A percentile compares a stretch with the other conserved stretches of the same genome.
phyloP scores from a whole-genome alignment of 441 rosid genomes.

The Rhodomyrtus psidioides region DNA sequence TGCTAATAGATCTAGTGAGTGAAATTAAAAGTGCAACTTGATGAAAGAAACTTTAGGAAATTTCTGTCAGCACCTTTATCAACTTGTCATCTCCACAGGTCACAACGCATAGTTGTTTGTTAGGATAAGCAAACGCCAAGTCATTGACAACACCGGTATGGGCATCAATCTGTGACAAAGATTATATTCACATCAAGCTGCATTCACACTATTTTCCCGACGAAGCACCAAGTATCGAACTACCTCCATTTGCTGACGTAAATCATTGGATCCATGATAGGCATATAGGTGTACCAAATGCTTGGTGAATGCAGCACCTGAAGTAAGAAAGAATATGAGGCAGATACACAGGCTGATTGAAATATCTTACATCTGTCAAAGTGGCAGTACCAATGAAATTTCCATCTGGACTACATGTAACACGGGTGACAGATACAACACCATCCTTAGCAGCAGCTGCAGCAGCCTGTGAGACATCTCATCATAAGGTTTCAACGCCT shows the following conservation, averaged over 20 bases:
- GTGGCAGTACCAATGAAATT: conserved; percentile 58
- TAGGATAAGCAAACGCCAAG: conserved; percentile 33
- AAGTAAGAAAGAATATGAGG: conserved; percentile 22
- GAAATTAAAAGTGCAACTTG: background rate
- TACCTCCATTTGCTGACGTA: conserved; percentile 72
- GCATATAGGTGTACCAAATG: conserved; percentile 68
- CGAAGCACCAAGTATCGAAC: background rate
- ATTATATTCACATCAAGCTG: background rate
- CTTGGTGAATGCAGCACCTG: conserved; percentile 79
- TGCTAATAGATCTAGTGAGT: background rate
- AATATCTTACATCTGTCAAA: background rate
- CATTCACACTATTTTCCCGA: background rate
- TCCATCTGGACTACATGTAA: conserved; percentile 90
- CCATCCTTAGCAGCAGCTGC: conserved; percentile 32
- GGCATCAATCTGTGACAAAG: conserved; percentile 63
- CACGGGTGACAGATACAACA: conserved; percentile 59
- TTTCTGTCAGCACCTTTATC: conserved; percentile 21
- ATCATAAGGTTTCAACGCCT: conserved; percentile 6
- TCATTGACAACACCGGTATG: conserved; percentile 69
- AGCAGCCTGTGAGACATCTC: conserved; percentile 39
- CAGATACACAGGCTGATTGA: background rate
- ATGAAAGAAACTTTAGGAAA: background rate
- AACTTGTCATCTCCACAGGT: conserved; percentile 59
- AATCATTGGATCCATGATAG: conserved; percentile 50
- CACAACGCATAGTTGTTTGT: conserved; percentile 53